Base-by-base conservation (phyloP, 2,329 filamentous ascomycete genomes). In the Pseudogymnoascus sp. region DNA sequence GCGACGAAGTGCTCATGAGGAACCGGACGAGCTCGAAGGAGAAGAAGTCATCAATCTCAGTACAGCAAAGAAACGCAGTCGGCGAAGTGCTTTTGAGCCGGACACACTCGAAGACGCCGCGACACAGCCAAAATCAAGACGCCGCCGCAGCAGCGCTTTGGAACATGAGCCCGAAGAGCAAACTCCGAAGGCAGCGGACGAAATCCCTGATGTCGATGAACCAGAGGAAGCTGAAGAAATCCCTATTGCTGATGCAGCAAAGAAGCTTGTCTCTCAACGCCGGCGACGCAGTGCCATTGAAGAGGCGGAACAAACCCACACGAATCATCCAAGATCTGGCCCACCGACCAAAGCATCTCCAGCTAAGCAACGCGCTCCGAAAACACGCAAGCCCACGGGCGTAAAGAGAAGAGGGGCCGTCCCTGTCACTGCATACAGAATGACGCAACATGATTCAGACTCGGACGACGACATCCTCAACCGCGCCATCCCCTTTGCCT, bases 371-470 rank as follows among this genome's bases (percentile, higher is more conserved):
- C 60, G 62, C 9, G 60, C 61, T 2, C 62, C 62, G 15, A 63
- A 63, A 39, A 55, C 12, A 36, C 27, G 29, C 15, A 63, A 67
- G 41, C 9, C 29, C 6, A 17, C 62, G 6, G 73, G 71, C 42
- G 59, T 68, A 5, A 73, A 65, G 33, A 67, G 63, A 15, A 69
- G 64, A 58, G 61, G 63, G 59, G 67, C 75, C 4, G 77, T 87
- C 44, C 80, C 83, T 5, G 78, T 88, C n/a, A 81, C 78, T 1
- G 81, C 87, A 0, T 84, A 87, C 69, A 79, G 85, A 10, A 84
- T 86, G 67, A 82, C 81, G n/a, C 76, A 77, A 60, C 76, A 74
- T 10, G 76, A 77, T 3, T 75, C 76, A 39, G 78, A 79, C 2
- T 72, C 72, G 7, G 74, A 76, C 17, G 72, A 73, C 2, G 77